A percentile compares a stretch with the other conserved stretches of the same genome.
Evolutionary conservation across 495 filamentous ascomycete species (phyloP).

Genomic region (Bombardia bombarda): DNA sequence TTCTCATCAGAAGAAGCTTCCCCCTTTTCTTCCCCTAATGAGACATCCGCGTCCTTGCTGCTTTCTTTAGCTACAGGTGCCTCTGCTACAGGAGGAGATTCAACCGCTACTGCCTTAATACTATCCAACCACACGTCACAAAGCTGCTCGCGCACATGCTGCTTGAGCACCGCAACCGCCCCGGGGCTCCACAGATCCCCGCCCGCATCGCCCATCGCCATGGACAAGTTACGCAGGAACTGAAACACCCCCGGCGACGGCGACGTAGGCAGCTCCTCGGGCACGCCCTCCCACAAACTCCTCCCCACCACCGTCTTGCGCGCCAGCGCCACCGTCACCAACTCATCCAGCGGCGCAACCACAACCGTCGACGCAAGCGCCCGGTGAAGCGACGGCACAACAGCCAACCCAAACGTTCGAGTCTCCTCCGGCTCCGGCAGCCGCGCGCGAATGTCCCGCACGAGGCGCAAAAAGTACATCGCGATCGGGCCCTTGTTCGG

Average conservation of each 20-base stretch:
- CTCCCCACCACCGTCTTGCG: slow-evolving; percentile 39
- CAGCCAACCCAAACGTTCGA: slow-evolving; percentile 37
- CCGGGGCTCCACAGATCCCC: slow-evolving; percentile 76
- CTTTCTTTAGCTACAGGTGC: no score
- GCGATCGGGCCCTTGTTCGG: slow-evolving; percentile 46
- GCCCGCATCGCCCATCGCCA: slow-evolving; percentile 61
- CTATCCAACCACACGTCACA: slow-evolving; percentile 31
- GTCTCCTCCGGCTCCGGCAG: slow-evolving; percentile 43
- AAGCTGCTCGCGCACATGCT: slow-evolving; percentile 37
- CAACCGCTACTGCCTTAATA: slow-evolving; percentile 11
- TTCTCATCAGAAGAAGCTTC: slow-evolving; percentile 2
- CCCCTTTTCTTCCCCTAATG: not conserved
- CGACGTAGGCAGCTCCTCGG: slow-evolving; percentile 68
- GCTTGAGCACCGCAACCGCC: slow-evolving; percentile 58
- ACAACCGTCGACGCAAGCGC: slow-evolving; percentile 36
- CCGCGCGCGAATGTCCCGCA: slow-evolving; percentile 65
- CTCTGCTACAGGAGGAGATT: no score
- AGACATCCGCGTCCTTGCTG: not conserved
- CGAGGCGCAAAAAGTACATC: slow-evolving; percentile 63
- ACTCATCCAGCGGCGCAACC: slow-evolving; percentile 29
- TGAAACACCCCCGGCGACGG: slow-evolving; percentile 71
- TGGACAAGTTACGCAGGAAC: slow-evolving; percentile 57
- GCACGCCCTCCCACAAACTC: slow-evolving; percentile 61
- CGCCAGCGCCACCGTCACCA: slow-evolving; percentile 25
- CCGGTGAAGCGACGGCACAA: slow-evolving; percentile 51